Evolutionary conservation across 768 basidiomycete species (phyloP), one percentile per base, ranked within the genome.

Genomic region (Macrolepiota dolichaula): DNA sequence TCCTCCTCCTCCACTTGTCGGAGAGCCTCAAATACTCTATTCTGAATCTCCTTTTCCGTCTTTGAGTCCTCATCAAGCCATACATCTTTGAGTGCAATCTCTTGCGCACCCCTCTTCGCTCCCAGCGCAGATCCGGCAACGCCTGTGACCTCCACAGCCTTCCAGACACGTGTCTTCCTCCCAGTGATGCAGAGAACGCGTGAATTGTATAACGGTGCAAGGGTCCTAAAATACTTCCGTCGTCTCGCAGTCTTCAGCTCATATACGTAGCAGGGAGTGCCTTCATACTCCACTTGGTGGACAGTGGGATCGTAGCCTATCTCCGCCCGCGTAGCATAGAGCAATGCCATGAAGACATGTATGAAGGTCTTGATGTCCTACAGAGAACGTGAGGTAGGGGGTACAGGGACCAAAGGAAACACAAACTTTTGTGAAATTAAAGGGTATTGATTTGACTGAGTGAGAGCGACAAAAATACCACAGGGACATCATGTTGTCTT

Each of bases 41-140:
- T 13, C 42, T 67, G 66, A n/a, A 67, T 64, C 19, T 66, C 27
- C 12, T n/a, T 19, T 35, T 67, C 65, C 1, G 63, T 64, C 3
- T 29, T 9, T 11, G 65, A 52, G 5, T 22, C n/a, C 0, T 22
- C 40, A 19, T 66, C 63, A 2, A 69, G 52, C 66, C 67, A 69
- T 5, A 66, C 65, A 38, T 69, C 65, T 47, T 67, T 66, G 24
- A 69, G 35, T 12, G 62, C 64, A 1, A 55, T 29, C 7, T 27
- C 10, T n/a, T 17, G 40, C 40, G 58, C 61, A 27, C 61, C 61
- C 32, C 10, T 22, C 19, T 13, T 22, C 11, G 24, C 1, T 7
- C 19, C 13, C 3, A 24, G 25, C 13, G 12, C 13, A n/a, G 13
- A 4, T 42, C 35, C 17, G 40, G 27, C 47, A n/a, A 36, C 51